phyloP scores from a whole-genome alignment of 768 basidiomycete species.

The Collybiopsis luxurians region DNA sequence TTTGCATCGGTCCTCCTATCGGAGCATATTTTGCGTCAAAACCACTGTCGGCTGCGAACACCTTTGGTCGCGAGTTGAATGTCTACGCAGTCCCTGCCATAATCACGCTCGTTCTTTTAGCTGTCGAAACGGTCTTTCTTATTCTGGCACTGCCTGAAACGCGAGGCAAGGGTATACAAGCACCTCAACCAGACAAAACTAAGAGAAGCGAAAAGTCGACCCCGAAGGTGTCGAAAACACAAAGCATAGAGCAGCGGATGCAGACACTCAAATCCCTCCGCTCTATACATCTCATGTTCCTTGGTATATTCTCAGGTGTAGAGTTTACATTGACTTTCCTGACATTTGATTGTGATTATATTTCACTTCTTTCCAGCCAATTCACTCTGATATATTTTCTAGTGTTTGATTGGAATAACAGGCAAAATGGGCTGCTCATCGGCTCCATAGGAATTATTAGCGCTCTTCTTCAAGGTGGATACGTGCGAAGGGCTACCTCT shows the following conservation, averaged over 20 bases:
- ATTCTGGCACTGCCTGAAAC: slow-evolving; percentile 83
- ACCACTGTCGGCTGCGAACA: slow-evolving; percentile 60
- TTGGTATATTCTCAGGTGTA: slow-evolving; percentile 89
- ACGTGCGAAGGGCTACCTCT: slow-evolving; percentile 79
- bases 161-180: slow-evolving; percentile 40
- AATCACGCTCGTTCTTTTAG: slow-evolving; percentile 74
- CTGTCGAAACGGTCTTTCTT: slow-evolving; percentile 80
- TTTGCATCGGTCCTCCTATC: slow-evolving; percentile 88
- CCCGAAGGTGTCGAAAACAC: slow-evolving; percentile 25
- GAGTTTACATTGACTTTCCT: slow-evolving; percentile 97
- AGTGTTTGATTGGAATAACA: slow-evolving; percentile 91
- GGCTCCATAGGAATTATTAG: slow-evolving; percentile 89
- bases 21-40: slow-evolving; percentile 95
- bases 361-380: slow-evolving; percentile 5
- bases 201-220: slow-evolving; percentile 19
- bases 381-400: neutral
- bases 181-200: slow-evolving; percentile 17
- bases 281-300: slow-evolving; percentile 77
- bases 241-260: slow-evolving; percentile 49
- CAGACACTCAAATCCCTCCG: slow-evolving; percentile 57
- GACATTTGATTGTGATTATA: slow-evolving; percentile 78
- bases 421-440: slow-evolving; percentile 82
- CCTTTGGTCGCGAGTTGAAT: slow-evolving; percentile 68
- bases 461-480: slow-evolving; percentile 89
- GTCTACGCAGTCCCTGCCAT: slow-evolving; percentile 90